Evolutionary conservation across 805 yeast species (phyloP).

Genomic region (Clavispora vitiphila): DNA sequence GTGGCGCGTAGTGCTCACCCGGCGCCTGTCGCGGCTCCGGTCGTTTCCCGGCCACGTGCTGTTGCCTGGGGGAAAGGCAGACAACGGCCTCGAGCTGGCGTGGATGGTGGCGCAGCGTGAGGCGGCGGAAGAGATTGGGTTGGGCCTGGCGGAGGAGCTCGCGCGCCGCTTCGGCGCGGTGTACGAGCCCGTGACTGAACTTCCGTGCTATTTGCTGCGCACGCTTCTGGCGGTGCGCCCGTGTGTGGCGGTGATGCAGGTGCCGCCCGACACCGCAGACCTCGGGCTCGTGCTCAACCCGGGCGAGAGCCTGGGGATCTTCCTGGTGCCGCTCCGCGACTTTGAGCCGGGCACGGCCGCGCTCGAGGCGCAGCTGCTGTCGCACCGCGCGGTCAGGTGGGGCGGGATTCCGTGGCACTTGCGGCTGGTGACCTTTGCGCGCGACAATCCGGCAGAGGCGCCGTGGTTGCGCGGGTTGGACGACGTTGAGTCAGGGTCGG

Average conservation of each 20-base stretch:
- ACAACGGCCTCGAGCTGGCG: constrained; percentile 56
- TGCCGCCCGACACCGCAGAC: constrained; percentile 19
- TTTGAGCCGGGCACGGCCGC: constrained; percentile 36
- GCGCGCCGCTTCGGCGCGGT: constrained; percentile 44
- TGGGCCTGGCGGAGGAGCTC: constrained; percentile 47
- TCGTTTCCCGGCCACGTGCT: constrained; percentile 88
- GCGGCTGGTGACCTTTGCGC: constrained; percentile 58
- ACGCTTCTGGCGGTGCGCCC: constrained; percentile 84
- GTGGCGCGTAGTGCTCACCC: constrained; percentile 71
- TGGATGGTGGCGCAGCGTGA: constrained; percentile 78
- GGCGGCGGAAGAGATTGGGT: constrained; percentile 82
- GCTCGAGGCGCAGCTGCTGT: constrained; percentile 29
- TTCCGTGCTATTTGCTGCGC: constrained; percentile 80
- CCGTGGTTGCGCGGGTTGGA: constrained; percentile 56
- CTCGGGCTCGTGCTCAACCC: constrained; percentile 56
- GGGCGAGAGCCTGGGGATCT: constrained; percentile 69
- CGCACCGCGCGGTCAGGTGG: constrained; percentile 48
- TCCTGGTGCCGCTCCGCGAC: constrained; percentile 66
- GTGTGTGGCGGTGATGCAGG: constrained; percentile 58
- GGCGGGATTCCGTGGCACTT: constrained; percentile 68
- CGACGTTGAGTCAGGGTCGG: constrained; percentile 51
- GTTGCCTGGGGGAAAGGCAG: constrained; percentile 92
- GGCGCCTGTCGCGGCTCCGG: constrained; percentile 62
- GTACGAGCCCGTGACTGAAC: constrained; percentile 53
- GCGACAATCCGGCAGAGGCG: constrained; percentile 49